A percentile compares a stretch with the other conserved stretches of the same genome.
Evolutionary conservation across 2,329 filamentous ascomycete genomes (phyloP).

Genomic region (Colletotrichum simmondsii): DNA sequence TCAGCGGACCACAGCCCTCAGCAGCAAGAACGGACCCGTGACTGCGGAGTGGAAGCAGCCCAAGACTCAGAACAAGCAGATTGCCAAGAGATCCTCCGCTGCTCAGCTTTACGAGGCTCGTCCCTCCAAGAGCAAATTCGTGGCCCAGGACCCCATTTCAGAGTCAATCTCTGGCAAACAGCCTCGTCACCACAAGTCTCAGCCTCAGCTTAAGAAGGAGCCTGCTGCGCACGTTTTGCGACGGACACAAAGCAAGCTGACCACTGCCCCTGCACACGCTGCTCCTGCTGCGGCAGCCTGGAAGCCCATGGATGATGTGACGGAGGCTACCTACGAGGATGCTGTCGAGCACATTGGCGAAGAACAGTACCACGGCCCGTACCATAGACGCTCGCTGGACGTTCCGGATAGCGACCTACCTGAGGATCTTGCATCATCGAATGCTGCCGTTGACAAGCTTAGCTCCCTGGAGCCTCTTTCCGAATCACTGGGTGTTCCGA

Average conservation of each 20-base stretch:
- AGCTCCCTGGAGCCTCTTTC: slow-evolving; percentile 11
- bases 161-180: slow-evolving; percentile 36
- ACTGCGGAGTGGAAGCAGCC: slow-evolving; percentile 30
- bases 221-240: slow-evolving; percentile 48
- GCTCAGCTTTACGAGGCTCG: slow-evolving; percentile 21
- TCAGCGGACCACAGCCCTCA: slow-evolving; percentile 33
- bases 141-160: slow-evolving; percentile 20
- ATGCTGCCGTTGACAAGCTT: slow-evolving; percentile 7
- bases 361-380: slow-evolving; percentile 32
- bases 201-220: slow-evolving; percentile 60
- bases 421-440: slow-evolving; percentile 2
- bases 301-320: slow-evolving; percentile 46
- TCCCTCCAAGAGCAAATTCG: slow-evolving; percentile 27
- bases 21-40: slow-evolving; percentile 23
- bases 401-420: slow-evolving; percentile 4
- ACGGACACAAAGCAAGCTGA: slow-evolving; percentile 56
- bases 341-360: slow-evolving; percentile 54
- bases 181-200: slow-evolving; percentile 64
- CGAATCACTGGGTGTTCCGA: slow-evolving; percentile 25
- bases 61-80: slow-evolving; percentile 25
- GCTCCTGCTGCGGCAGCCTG: slow-evolving; percentile 6
- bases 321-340: slow-evolving; percentile 57
- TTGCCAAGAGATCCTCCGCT: slow-evolving; percentile 25
- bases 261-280: slow-evolving; percentile 27
- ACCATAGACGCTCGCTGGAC: slow-evolving; percentile 20